Percentiles rank a stretch among this genome's conserved stretches.
phyloP scores from a whole-genome alignment of 495 filamentous ascomycete species.

The Letharia lupina region DNA sequence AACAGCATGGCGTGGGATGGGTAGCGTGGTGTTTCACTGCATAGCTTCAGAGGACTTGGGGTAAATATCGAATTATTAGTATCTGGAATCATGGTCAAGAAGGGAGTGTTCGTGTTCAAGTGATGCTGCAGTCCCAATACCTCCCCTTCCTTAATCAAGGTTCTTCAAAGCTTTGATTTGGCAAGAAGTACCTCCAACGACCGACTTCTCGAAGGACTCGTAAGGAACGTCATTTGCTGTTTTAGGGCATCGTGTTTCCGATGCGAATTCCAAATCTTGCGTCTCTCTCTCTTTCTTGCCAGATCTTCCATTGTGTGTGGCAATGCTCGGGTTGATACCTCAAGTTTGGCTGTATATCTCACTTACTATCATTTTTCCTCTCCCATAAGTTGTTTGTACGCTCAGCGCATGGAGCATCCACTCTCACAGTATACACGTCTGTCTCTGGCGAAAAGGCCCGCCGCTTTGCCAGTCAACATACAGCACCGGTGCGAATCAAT shows the following conservation, averaged over 20 bases:
- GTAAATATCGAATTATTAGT: neutral
- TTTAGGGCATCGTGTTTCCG: no score
- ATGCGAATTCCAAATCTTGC: neutral
- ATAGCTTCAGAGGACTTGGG: neutral
- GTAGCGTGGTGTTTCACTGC: neutral
- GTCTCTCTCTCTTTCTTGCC: neutral
- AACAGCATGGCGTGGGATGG: neutral
- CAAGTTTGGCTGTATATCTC: neutral
- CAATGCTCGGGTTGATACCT: neutral
- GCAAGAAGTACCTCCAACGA: neutral
- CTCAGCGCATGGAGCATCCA: no score
- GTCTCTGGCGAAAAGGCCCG: no score
- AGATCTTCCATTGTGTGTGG: neutral
- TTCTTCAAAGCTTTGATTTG: neutral
- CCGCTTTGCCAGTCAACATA: no score
- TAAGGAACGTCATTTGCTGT: neutral
- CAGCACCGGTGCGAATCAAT: no score
- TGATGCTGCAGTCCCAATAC: no score
- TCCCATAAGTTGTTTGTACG: no score
- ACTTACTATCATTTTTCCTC: no score
- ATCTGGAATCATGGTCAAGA: neutral
- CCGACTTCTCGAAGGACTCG: no score
- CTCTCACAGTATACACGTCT: no score
- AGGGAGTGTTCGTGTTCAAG: neutral
- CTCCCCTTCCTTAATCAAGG: no score